These are phyloP conservation scores for Zygosaccharomyces sapae DNA, from an alignment of 1,139 yeast genomes.

Conservation along the genomic window DNA sequence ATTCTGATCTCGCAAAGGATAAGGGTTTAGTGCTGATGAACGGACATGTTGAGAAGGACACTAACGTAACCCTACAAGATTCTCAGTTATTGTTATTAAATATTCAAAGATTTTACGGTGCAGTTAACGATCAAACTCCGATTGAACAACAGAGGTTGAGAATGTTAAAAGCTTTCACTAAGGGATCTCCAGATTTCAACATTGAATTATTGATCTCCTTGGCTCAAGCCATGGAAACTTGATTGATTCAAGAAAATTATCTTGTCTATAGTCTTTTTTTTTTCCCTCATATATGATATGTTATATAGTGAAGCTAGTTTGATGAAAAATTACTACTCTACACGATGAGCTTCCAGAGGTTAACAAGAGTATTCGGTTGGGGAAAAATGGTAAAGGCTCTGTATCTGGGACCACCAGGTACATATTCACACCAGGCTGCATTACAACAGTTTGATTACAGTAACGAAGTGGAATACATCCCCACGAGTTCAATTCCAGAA, in stretches of 20 bases:
- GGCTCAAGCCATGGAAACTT: conserved; percentile 64
- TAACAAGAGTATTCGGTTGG: background rate
- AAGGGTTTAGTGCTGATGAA: conserved; percentile 79
- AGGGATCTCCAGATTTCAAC: conserved; percentile 59
- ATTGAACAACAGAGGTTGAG: conserved; percentile 49
- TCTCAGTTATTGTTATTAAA: conserved; percentile 76
- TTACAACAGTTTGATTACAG: conserved; percentile 63
- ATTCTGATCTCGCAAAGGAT: conserved; percentile 63
- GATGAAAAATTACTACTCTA: background rate
- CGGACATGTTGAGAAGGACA: conserved; percentile 73
- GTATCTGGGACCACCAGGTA: conserved; percentile 83
- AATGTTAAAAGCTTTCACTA: conserved; percentile 62
- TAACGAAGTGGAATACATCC: conserved; percentile 28
- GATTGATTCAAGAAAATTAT: conserved; percentile 5
- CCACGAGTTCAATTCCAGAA: conserved; percentile 49
- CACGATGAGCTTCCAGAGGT: background rate
- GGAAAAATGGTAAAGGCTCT: conserved; percentile 44
- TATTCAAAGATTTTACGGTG: conserved; percentile 86
- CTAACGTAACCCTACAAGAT: conserved; percentile 56
- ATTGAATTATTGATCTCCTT: conserved; percentile 65
- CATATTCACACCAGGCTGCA: conserved; percentile 90
- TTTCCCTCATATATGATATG: background rate
- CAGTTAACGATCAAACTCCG: conserved; percentile 44
- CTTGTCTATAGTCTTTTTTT: conserved; percentile 7
- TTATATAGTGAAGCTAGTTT: background rate